Base-by-base conservation (phyloP, 192 early-diverging fungal species). In the Coemansia sp. region DNA sequence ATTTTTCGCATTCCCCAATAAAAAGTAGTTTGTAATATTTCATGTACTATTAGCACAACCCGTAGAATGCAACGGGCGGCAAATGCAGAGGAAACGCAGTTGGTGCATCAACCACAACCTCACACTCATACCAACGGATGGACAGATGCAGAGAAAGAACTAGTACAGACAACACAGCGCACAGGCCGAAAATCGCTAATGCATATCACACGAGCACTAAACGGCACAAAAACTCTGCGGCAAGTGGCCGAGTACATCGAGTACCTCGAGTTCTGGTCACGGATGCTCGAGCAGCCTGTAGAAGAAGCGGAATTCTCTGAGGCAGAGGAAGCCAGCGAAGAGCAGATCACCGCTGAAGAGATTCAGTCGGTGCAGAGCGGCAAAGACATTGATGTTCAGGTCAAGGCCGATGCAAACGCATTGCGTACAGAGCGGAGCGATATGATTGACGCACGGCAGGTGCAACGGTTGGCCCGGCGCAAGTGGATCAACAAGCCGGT, bases 201-300 rank as follows among this genome's bases (percentile, higher is more conserved):
- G 23, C 39, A 53, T 12, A 55, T 75, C 4, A 38, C 63, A 10
- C 53, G 23, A 11, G 61, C 60, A n/a, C 59, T 81, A 27, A 69
- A 63, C 38, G 24, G 56, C 11, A 72, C 65, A 41, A 81, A 75
- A 32, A 68, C 78, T 0, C 60, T 81, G 51, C 35, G 78, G 11
- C 78, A 81, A 25, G 73, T 81, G 1, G 69, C 78, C 17, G 69
- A 81, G 35, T 72, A 59, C 38, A 55, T 81, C 24, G 78, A 81
- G 39, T 45, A 63, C 37, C 23, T 65, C 47, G 60, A 75, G 50
- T 27, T 81, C 47, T 75, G 63, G 65, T 68, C 65, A 23, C 52
- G 45, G 4, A 17, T 56, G 11, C 55, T 65, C 4, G 56, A 56
- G 24, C 45, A 15, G 15, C 29, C 2, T 8, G 35, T 4, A 1